Percentiles rank a stretch among this genome's conserved stretches.
These are phyloP conservation scores for Metschnikowia koreensis DNA, from an alignment of 805 yeast genomes.

Conservation along the genomic window DNA sequence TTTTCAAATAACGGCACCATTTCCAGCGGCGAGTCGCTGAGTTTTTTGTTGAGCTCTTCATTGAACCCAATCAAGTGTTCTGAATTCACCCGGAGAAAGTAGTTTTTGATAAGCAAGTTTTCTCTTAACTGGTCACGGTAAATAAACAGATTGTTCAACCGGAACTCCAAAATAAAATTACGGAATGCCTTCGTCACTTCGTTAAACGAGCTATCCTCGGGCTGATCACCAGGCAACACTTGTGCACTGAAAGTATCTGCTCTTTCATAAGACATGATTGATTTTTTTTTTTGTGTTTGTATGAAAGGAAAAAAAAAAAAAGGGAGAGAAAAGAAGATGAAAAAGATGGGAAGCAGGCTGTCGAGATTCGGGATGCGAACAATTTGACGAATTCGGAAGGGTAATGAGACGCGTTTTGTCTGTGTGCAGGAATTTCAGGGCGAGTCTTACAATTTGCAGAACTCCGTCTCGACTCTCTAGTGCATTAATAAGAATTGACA, in stretches of 20 bases:
- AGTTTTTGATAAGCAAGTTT: constrained; percentile 74
- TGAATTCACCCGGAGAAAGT: constrained; percentile 67
- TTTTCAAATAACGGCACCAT: constrained; percentile 82
- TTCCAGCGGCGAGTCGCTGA: constrained; percentile 84
- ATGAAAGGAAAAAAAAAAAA: not conserved
- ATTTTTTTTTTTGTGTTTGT: not conserved
- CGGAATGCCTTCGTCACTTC: constrained; percentile 77
- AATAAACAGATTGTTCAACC: constrained; percentile 76
- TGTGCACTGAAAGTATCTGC: constrained; percentile 72
- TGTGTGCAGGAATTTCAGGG: constrained; percentile 4
- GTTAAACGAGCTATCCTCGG: constrained; percentile 59
- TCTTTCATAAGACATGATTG: constrained; percentile 67
- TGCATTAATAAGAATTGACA: not conserved
- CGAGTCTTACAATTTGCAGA: not conserved
- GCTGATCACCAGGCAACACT: constrained; percentile 81
- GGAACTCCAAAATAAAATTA: constrained; percentile 78
- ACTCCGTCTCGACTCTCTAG: not conserved
- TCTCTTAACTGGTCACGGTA: constrained; percentile 91
- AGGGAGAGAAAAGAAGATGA: not conserved
- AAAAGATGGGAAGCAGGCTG: not conserved
- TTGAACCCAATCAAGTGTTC: constrained; percentile 86
- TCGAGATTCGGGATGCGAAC: constrained; percentile 3
- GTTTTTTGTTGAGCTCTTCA: constrained; percentile 81
- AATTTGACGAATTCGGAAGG: constrained; percentile 7
- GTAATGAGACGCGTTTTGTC: constrained; percentile 12